Percentiles rank a stretch among this genome's conserved stretches.
Conservation (phyloP, 345 rosid species). For the Hirschfeldia incana region DNA sequence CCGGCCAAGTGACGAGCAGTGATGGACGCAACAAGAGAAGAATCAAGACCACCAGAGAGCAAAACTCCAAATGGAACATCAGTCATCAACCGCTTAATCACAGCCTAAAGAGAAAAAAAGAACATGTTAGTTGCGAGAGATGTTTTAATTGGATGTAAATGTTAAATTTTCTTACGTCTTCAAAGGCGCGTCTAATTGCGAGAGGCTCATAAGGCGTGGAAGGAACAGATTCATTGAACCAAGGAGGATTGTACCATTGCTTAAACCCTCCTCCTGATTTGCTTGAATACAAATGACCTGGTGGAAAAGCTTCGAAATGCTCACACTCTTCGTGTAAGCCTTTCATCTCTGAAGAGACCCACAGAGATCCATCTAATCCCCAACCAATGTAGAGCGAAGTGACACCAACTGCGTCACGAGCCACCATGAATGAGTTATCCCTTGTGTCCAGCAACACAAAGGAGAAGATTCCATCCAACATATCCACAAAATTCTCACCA, state of each 20-base stretch:
- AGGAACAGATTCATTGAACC: slow-evolving; percentile 75
- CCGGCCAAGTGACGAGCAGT: slow-evolving; percentile 79
- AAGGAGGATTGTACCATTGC: slow-evolving; percentile 89
- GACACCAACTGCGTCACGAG: slow-evolving; percentile 94
- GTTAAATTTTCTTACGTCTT: slow-evolving; percentile 51
- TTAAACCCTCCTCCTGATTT: slow-evolving; percentile 64
- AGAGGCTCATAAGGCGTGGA: slow-evolving; percentile 76
- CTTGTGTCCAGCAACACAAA: slow-evolving; percentile 85
- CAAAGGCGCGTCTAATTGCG: slow-evolving; percentile 64
- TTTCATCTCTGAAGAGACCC: slow-evolving; percentile 88
- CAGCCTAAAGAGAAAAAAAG: slow-evolving; percentile 57
- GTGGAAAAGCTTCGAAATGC: slow-evolving; percentile 84
- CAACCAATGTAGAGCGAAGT: slow-evolving; percentile 94
- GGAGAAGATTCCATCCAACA: slow-evolving; percentile 95
- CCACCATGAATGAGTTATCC: slow-evolving; percentile 79
- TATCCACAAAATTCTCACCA: slow-evolving; percentile 77
- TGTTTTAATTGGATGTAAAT: neutral
- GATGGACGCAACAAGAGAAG: slow-evolving; percentile 84
- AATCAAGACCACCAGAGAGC: slow-evolving; percentile 94
- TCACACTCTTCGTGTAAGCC: slow-evolving; percentile 90
- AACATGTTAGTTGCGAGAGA: neutral
- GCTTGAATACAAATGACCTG: slow-evolving; percentile 93
- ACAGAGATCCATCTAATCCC: slow-evolving; percentile 89
- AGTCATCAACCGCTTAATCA: slow-evolving; percentile 85
- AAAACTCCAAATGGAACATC: slow-evolving; percentile 95